Evolutionary conservation across 202 grass and related monocot genomes (phyloP).

Genomic region (Zizania palustris): DNA sequence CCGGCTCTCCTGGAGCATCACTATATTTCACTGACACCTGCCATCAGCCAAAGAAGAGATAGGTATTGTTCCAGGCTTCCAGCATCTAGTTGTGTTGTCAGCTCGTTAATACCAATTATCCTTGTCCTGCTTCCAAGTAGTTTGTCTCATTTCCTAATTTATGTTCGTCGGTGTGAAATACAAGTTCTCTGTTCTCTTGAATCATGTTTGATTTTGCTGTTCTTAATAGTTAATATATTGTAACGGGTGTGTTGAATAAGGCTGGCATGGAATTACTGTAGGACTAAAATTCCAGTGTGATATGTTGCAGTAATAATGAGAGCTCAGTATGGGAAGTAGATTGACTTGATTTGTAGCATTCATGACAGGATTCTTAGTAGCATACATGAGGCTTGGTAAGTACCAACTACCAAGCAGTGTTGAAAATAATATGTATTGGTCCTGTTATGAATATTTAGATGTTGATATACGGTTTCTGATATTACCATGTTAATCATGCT

Average conservation of each 20-base stretch:
- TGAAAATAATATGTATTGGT: not conserved
- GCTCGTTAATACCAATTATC: conserved; percentile 4
- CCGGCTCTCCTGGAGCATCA: conserved; percentile 71
- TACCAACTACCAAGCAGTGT: not conserved
- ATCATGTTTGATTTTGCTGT: conserved; percentile 26
- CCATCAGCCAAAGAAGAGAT: conserved; percentile 91
- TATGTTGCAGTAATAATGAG: not conserved
- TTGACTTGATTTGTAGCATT: not conserved
- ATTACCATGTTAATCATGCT: conserved; percentile 22
- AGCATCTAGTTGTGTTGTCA: not conserved
- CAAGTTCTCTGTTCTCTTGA: conserved; percentile 7
- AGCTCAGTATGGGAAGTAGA: not conserved
- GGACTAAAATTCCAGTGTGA: not conserved
- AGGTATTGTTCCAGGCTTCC: conserved; percentile 74
- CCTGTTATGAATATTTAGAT: conserved; percentile 7
- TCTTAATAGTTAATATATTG: conserved; percentile 19
- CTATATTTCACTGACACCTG: conserved; percentile 78
- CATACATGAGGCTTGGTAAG: not conserved
- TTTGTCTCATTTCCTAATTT: conserved; percentile 2
- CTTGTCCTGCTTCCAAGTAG: not conserved
- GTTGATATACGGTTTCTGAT: not conserved
- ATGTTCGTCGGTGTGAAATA: not conserved
- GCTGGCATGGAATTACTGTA: not conserved
- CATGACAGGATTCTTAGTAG: not conserved
- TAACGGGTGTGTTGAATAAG: conserved; percentile 2